Conservation (phyloP, 139 green algal genomes). For the Nannochloris sp. region DNA sequence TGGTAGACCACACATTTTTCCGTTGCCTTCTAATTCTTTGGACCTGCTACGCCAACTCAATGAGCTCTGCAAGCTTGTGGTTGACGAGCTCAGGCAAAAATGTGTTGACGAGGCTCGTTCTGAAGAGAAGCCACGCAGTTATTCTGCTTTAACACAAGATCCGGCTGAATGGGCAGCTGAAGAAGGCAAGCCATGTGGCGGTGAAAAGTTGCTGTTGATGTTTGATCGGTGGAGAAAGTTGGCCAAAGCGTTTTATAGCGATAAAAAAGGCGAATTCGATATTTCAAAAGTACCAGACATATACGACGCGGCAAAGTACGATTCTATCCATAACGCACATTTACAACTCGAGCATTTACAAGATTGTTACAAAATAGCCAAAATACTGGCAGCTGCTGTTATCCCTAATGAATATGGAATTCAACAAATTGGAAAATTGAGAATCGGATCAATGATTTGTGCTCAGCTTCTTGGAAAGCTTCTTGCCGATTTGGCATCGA, state of each 20-base stretch:
- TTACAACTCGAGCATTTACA: conserved; percentile 56
- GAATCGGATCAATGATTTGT: conserved; percentile 69
- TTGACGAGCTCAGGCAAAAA: conserved; percentile 71
- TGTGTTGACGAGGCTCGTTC: conserved; percentile 57
- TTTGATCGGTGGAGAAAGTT: conserved; percentile 90
- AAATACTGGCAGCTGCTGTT: conserved; percentile 71
- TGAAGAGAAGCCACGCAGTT: conserved; percentile 20
- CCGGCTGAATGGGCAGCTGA: conserved; percentile 47
- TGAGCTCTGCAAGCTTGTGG: conserved; percentile 55
- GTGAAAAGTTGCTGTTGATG: conserved; percentile 83
- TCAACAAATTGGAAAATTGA: conserved; percentile 55
- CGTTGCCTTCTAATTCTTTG: conserved; percentile 68
- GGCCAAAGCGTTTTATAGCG: conserved; percentile 73
- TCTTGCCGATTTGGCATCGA: conserved; percentile 82
- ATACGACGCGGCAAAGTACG: conserved; percentile 89
- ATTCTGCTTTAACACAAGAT: conserved; percentile 59
- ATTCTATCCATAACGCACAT: conserved; percentile 91
- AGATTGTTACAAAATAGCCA: conserved; percentile 54
- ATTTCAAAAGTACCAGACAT: conserved; percentile 94
- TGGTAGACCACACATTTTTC: conserved; percentile 31
- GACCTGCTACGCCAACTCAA: conserved; percentile 57
- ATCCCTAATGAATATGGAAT: conserved; percentile 88
- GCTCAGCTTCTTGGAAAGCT: conserved; percentile 84
- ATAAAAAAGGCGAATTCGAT: conserved; percentile 78
- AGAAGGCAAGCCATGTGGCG: conserved; percentile 59